phyloP scores from a whole-genome alignment of 441 rosid species.

The Corymbia calophylla region DNA sequence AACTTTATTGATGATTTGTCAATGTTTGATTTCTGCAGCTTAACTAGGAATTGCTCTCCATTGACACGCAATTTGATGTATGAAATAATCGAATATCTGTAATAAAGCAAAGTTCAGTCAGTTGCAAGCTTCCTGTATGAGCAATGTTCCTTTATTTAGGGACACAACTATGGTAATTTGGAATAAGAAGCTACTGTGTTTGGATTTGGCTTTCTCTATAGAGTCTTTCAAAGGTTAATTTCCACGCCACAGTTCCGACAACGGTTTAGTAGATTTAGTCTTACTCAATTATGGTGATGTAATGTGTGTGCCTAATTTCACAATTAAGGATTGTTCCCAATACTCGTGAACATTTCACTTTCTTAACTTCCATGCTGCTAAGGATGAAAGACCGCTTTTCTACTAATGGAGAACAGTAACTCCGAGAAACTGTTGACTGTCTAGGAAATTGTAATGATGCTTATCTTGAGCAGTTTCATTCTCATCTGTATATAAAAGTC shows the following conservation, averaged over 20 bases:
- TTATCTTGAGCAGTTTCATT: too few relatives aligned
- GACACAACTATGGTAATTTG: neutral
- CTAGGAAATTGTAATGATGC: neutral
- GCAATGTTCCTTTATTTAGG: neutral
- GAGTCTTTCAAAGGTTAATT: too few relatives aligned
- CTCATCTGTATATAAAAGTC: neutral
- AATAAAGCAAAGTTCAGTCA: neutral
- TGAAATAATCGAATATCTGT: too few relatives aligned
- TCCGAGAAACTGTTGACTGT: neutral
- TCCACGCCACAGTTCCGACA: accelerated
- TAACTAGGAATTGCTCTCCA: neutral
- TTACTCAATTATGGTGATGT: neutral
- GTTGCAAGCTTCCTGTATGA: neutral
- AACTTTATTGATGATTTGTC: too few relatives aligned
- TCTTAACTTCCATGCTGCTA: neutral
- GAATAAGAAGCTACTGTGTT: neutral
- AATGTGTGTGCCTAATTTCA: neutral
- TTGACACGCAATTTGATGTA: neutral
- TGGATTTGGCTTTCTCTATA: neutral
- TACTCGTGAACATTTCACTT: neutral
- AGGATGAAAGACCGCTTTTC: neutral
- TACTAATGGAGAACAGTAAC: too few relatives aligned
- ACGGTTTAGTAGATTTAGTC: neutral
- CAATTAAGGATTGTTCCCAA: neutral
- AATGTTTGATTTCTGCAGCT: neutral